Percentiles rank a stretch among this genome's conserved stretches.
Conservation (phyloP, 2,329 filamentous ascomycete genomes). For the Gaeumannomyces tritici region DNA sequence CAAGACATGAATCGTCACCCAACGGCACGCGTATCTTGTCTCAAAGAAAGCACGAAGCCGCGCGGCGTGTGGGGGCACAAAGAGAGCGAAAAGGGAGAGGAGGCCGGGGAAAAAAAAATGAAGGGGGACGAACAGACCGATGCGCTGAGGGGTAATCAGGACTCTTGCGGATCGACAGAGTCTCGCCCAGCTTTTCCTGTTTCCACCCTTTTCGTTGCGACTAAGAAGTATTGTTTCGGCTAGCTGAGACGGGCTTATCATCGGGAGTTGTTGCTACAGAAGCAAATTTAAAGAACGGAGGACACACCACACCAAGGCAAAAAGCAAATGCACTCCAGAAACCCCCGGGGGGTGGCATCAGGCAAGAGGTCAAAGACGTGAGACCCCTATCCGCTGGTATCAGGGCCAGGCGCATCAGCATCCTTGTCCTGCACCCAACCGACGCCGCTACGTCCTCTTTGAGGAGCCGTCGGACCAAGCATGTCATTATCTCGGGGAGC, state of each 20-base stretch:
- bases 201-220: not conserved
- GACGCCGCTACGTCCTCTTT: no score
- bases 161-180: no score
- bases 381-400: not conserved
- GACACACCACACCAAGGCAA: not conserved
- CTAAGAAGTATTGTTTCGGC: not conserved
- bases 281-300: not conserved
- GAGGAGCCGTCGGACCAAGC: not conserved
- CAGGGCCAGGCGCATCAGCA: no score
- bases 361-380: not conserved
- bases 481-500: not conserved
- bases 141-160: no score
- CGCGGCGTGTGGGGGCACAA: no score
- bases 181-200: not conserved
- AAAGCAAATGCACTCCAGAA: not conserved
- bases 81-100: no score
- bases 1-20: no score
- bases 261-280: not conserved
- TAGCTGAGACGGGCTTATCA: not conserved
- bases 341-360: not conserved
- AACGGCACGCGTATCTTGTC: not conserved
- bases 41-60: not conserved
- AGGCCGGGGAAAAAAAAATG: no score
- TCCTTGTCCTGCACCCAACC: not conserved
- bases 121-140: no score